Base-by-base conservation (phyloP, 2,329 filamentous ascomycete species). In the Decorospora gaudefroyi region DNA sequence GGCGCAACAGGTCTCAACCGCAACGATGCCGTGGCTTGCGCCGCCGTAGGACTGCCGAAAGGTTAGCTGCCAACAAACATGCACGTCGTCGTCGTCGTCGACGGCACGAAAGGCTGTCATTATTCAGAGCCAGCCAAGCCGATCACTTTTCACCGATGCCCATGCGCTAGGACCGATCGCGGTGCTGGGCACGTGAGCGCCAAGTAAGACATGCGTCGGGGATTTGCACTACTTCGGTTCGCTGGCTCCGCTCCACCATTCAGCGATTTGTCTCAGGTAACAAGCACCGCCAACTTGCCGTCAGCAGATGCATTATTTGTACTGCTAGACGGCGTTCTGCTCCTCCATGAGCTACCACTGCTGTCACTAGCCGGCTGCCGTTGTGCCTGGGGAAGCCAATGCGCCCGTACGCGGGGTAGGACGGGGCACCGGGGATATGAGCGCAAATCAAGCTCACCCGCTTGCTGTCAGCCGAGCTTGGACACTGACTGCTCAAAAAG, bases 151-250 rank as follows among this genome's bases (percentile, higher is more conserved):
- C 44, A 49, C 53, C 51, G 49, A 42, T 49, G 48, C 28, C 49
- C 46, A 51, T 37, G 30, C 40, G 42, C 56, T 48, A 49, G 39
- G 11, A 50, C 37, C 43, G 35, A 39, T 53, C 39, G 31, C 39
- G 41, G 12, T 4, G 13, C 17, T 11, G 35, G 38, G 57, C 49
- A 60, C 59, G 62, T 64, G 63, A 62, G 55, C 43, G 62, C 55
- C 53, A 55, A 52, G 59, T 53, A 47, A 58, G 49, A 62, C 59
- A 55, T 53, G 61, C 62, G 62, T 66, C 64, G 63, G 63, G 46
- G 57, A 57, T 51, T 57, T 49, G 48, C 49, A 53, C 61, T 42
- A 49, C 55, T 65, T 61, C 46, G 57, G 62, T 54, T 46, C 42
- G 51, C 39, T 45, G 53, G 49, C 27, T 28, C 10, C 39, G 45